phyloP scores from a whole-genome alignment of 495 filamentous ascomycete genomes.

The Xylaria flabelliformis region DNA sequence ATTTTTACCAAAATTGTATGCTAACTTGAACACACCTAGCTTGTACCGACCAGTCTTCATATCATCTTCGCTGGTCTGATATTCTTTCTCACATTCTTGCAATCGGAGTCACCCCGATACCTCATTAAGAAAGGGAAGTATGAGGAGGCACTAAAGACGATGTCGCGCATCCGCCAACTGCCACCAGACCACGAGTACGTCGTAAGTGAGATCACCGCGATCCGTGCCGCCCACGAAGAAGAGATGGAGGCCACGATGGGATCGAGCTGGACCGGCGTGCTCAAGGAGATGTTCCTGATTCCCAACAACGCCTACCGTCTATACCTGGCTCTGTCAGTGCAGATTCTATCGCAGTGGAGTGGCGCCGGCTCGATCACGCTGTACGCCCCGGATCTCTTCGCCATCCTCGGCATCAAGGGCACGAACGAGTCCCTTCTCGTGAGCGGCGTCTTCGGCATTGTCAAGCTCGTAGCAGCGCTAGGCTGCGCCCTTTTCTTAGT shows the following conservation, averaged over 20 bases:
- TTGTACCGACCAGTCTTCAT: constrained; percentile 71
- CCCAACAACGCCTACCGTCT: constrained; percentile 69
- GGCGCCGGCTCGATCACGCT: constrained; percentile 71
- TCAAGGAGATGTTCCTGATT: constrained; percentile 66
- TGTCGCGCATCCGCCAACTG: constrained; percentile 59
- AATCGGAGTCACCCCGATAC: constrained; percentile 66
- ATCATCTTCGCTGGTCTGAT: constrained; percentile 76
- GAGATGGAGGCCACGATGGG: constrained; percentile 66
- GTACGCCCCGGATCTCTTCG: constrained; percentile 71
- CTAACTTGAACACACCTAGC: constrained; percentile 34
- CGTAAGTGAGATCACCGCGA: constrained; percentile 55
- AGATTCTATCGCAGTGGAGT: constrained; percentile 72
- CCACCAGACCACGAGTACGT: constrained; percentile 57
- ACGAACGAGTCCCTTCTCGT: constrained; percentile 67
- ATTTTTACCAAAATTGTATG: background rate
- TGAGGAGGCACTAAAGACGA: constrained; percentile 51
- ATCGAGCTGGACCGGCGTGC: constrained; percentile 56
- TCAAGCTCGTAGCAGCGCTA: constrained; percentile 69
- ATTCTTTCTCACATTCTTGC: constrained; percentile 66
- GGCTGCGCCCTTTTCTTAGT: constrained; percentile 74
- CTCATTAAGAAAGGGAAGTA: constrained; percentile 59
- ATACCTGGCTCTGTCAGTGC: constrained; percentile 62
- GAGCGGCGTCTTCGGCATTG: constrained; percentile 72
- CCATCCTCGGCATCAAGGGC: constrained; percentile 66
- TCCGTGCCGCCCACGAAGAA: constrained; percentile 54